Base-by-base conservation (phyloP, 805 yeast species). In the Cyberlindnera nakhonratchasimensis region DNA sequence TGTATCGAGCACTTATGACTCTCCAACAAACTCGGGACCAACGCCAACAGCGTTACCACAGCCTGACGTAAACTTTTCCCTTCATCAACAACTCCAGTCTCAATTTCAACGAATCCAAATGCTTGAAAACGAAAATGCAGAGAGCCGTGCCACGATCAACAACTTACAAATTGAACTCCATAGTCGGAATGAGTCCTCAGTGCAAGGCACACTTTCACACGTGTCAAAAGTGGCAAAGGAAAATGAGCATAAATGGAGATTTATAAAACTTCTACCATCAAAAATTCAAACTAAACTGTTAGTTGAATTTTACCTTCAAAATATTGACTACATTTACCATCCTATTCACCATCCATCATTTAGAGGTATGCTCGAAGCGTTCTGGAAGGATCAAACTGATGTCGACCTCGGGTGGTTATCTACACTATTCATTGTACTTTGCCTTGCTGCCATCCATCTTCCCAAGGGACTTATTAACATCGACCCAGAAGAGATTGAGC, bases 281-380 rank as follows among this genome's bases (percentile, higher is more conserved):
- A 54, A 45, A 37, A 47, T 47, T 12, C 59, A 55, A 22, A 53
- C 58, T 1, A 52, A 46, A 25, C 30, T 56, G 11, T 30, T 58
- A 3, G 57, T 56, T 9, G 59, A 58, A 18, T 57, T 57, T 32
- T 59, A 59, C 30, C 37, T 59, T 26, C 51, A 48, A 17, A 52
- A 59, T 37, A 44, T 59, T 23, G 63, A 59, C 34, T 59, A 57
- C 47, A 55, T 59, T 20, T 57, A 58, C 35, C 63, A 58, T 40
- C 58, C 63, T 4, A 24, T 59, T 11, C 63, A 59, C 33, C 61
- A 58, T 45, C 62, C 62, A 19, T 37, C 55, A 2, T 59, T 59
- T 37, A 46, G 39, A 14, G 35, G 23, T 13, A 40, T 50, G 5
- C 21, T 54, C 21, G 53, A 50, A 21, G 23, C 34, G 11, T 51